Conservation (phyloP, 108 stramenopile genomes). For the Nitzschia palea region DNA sequence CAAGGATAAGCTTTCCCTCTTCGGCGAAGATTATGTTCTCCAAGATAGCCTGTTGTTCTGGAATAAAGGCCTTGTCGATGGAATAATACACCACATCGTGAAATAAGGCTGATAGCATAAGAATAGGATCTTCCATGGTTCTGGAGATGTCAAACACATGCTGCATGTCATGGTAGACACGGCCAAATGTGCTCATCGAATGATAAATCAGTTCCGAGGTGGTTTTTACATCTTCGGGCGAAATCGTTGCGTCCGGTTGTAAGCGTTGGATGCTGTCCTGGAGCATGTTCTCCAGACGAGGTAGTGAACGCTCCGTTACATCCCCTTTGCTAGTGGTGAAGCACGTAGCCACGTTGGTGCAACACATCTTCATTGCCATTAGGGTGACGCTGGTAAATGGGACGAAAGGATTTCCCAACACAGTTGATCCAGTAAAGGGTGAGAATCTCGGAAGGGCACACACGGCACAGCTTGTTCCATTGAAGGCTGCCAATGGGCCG, state of each 20-base stretch:
- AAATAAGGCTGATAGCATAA: constrained; percentile 52
- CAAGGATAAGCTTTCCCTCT: constrained; percentile 6
- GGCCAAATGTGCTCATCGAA: constrained; percentile 45
- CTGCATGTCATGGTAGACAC: constrained; percentile 56
- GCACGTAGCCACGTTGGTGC: not conserved
- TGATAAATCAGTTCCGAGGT: constrained; percentile 46
- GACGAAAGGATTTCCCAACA: not conserved
- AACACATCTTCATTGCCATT: not conserved
- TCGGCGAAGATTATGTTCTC: constrained; percentile 24
- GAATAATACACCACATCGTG: constrained; percentile 64
- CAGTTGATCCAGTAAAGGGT: not conserved
- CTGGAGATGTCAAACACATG: constrained; percentile 60
- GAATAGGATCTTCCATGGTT: constrained; percentile 41
- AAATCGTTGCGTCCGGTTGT: constrained; percentile 3
- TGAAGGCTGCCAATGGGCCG: no score
- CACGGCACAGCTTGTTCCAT: not conserved
- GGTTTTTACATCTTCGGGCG: constrained; percentile 7
- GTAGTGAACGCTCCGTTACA: not conserved
- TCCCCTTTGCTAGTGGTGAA: not conserved
- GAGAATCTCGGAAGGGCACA: not conserved
- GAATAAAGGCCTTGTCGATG: constrained; percentile 47
- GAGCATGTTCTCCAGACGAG: constrained; percentile 11
- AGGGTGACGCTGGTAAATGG: not conserved
- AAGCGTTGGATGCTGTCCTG: constrained; percentile 7
- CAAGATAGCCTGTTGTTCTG: constrained; percentile 36